Percentiles rank a stretch among this genome's conserved stretches.
phyloP scores from a whole-genome alignment of 257 asterid genomes.

The Prunella vulgaris region DNA sequence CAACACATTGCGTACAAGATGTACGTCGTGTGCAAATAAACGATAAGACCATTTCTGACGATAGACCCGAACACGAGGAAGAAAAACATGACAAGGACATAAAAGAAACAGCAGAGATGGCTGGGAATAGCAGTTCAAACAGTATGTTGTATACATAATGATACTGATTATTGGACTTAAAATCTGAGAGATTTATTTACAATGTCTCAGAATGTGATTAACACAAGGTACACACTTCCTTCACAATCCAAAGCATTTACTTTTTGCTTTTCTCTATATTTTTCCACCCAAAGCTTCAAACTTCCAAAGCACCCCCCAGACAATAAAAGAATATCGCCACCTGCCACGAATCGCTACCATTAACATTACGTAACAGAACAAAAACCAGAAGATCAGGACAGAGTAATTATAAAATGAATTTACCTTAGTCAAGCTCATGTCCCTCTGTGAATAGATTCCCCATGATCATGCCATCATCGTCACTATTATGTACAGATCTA shows the following conservation, averaged over 20 bases:
- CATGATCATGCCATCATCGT: constrained; percentile 33
- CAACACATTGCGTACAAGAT: too few relatives aligned
- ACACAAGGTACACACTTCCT: constrained; percentile 19
- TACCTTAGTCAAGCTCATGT: constrained; percentile 53
- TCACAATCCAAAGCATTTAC: constrained; percentile 23
- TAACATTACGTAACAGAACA: neutral
- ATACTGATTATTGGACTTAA: constrained; percentile 22
- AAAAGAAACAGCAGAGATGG: constrained; percentile 3
- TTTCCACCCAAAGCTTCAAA: constrained; percentile 7
- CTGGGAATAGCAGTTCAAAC: constrained; percentile 8
- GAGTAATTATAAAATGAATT: neutral
- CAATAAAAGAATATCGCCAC: constrained; percentile 46
- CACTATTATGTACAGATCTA: constrained; percentile 57
- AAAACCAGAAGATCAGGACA: too few relatives aligned
- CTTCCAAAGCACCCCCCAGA: constrained; percentile 24
- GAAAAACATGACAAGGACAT: neutral
- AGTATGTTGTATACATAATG: constrained; percentile 31
- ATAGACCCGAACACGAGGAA: too few relatives aligned
- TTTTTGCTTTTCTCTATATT: constrained; percentile 12
- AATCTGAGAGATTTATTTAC: constrained; percentile 34
- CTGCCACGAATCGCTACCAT: constrained; percentile 17
- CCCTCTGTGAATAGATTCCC: constrained; percentile 37
- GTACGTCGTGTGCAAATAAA: neutral
- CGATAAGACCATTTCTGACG: too few relatives aligned
- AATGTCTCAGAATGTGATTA: constrained; percentile 18